Evolutionary conservation across 1,284 basidiomycete species (phyloP).

Genomic region (Rhodofomes roseus): DNA sequence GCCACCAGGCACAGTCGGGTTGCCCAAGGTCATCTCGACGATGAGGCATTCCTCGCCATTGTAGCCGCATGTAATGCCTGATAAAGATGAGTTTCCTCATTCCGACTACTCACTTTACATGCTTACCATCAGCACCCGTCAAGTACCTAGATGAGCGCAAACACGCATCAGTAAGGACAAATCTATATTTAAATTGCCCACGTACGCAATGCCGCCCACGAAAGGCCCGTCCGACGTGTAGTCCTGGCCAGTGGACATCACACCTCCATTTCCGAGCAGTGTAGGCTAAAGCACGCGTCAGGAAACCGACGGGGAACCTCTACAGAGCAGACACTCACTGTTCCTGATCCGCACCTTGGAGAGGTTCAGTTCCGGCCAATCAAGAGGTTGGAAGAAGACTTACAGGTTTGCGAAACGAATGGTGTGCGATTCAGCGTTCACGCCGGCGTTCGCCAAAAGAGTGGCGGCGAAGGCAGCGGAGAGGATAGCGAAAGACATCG

Average conservation of each 20-base stretch:
- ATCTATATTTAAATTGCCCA: constrained; percentile 6
- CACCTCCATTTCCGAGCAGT: constrained; percentile 28
- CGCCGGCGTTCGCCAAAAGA: constrained; percentile 22
- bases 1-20: constrained; percentile 35
- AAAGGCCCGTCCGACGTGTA: constrained; percentile 29
- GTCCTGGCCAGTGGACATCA: constrained; percentile 31
- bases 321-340: constrained; percentile 24
- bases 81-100: neutral
- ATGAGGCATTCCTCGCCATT: constrained; percentile 43
- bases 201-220: constrained; percentile 32
- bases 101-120: no score
- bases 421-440: constrained; percentile 33
- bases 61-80: constrained; percentile 24
- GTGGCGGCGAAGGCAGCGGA: constrained; percentile 22
- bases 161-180: neutral
- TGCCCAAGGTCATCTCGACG: constrained; percentile 41
- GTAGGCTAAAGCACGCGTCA: constrained; percentile 22
- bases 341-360: constrained; percentile 34
- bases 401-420: constrained; percentile 35
- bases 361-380: neutral
- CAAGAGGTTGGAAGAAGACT: constrained; percentile 7
- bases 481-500: constrained; percentile 30
- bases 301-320: neutral
- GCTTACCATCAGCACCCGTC: neutral
- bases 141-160: neutral